phyloP scores from a whole-genome alignment of 2,329 filamentous ascomycete genomes.

The Camillea tinctor region DNA sequence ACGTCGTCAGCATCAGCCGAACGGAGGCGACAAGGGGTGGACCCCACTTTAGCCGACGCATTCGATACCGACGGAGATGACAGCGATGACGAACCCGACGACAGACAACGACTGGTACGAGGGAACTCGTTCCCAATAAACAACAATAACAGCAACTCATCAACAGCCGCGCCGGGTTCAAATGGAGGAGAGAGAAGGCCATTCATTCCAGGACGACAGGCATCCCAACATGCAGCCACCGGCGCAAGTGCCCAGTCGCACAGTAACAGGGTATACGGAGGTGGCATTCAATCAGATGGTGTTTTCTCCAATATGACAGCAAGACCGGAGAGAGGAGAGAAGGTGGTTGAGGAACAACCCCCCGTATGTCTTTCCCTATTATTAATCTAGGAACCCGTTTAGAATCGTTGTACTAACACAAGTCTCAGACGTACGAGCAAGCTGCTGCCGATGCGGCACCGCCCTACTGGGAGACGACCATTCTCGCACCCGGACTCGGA shows the following conservation, averaged over 20 bases:
- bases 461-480: conserved; percentile 99
- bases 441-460: conserved; percentile 93
- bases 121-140: conserved; percentile 46
- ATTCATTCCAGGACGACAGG: conserved; percentile 12
- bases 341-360: conserved; percentile 80
- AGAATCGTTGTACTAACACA: conserved; percentile 35
- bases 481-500: conserved; percentile 85
- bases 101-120: conserved; percentile 83
- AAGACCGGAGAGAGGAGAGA: conserved; percentile 79
- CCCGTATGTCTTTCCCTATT: conserved; percentile 63
- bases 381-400: no score
- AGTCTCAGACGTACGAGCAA: conserved; percentile 86
- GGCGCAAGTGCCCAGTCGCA: conserved; percentile 26
- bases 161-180: conserved; percentile 14
- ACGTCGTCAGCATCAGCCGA: conserved; percentile 70
- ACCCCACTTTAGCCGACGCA: conserved; percentile 84
- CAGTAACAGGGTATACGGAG: conserved; percentile 59
- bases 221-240: conserved; percentile 29
- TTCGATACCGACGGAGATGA: conserved; percentile 81
- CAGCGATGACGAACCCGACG: conserved; percentile 71
- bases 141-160: conserved; percentile 17
- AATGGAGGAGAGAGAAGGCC: conserved; percentile 17
- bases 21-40: conserved; percentile 49
- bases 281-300: conserved; percentile 81
- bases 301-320: conserved; percentile 95